phyloP scores from a whole-genome alignment of 2,329 filamentous ascomycete species.

The Aspergillus proliferans region DNA sequence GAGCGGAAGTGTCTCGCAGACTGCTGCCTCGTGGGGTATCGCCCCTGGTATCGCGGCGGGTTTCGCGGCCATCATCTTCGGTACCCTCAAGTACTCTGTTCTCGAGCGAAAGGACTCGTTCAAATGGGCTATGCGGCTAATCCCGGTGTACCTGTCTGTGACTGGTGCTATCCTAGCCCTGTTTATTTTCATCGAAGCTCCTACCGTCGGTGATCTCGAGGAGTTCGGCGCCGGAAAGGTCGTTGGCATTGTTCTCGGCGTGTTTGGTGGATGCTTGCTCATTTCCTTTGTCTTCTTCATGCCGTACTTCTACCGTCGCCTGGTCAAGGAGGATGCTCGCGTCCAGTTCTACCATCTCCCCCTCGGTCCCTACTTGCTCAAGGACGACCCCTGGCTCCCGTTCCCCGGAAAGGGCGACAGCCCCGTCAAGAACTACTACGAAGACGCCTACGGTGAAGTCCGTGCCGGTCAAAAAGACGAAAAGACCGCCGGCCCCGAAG shows the following conservation, averaged over 20 bases:
- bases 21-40: constrained; percentile 45
- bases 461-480: constrained; percentile 12
- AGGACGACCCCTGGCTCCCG: constrained; percentile 35
- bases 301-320: constrained; percentile 23
- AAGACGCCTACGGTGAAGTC: constrained; percentile 22
- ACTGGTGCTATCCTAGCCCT: constrained; percentile 49
- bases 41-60: constrained; percentile 44
- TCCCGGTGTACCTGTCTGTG: constrained; percentile 45
- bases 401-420: constrained; percentile 33
- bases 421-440: constrained; percentile 38
- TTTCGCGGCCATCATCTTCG: constrained; percentile 47
- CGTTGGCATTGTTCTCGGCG: constrained; percentile 20
- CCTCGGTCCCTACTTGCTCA: constrained; percentile 38
- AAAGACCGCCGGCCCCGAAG: background rate
- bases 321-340: constrained; percentile 16
- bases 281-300: constrained; percentile 20
- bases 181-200: constrained; percentile 49
- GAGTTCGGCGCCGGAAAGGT: constrained; percentile 21
- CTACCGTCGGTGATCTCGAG: constrained; percentile 17
- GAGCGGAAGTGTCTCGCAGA: constrained; percentile 41
- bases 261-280: constrained; percentile 20
- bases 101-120: constrained; percentile 46
- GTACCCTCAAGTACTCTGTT: constrained; percentile 45
- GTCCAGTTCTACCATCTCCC: constrained; percentile 21
- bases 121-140: constrained; percentile 44